Evolutionary conservation across 1,284 basidiomycete species (phyloP), one percentile per base, ranked within the genome.

Genomic region (Moesziomyces sp.): DNA sequence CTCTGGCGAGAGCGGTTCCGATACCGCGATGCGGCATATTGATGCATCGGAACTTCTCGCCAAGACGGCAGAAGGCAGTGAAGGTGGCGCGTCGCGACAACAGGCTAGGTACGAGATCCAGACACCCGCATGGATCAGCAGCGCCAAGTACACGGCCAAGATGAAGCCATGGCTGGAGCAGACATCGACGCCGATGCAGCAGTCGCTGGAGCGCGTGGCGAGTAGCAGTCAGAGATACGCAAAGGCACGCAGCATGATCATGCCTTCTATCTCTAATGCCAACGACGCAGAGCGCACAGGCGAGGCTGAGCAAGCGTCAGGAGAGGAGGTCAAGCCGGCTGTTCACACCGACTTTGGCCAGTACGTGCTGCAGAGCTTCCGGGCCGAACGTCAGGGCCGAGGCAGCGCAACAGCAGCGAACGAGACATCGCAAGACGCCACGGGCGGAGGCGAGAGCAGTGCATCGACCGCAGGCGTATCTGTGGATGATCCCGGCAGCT

Each of bases 121-220:
- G 30, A 67, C 58, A 8, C 64, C 70, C 1, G 11, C 52, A 3
- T 73, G 70, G 70, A 60, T 67, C 24, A 58, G 14, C 18, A 63
- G 48, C 30, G 52, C 63, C 24, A 58, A 52, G 23, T 73, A 67
- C 47, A 67, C 70, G 6, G 56, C 70, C 33, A 59, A 54, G 40
- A 51, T 73, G 56, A 61, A 60, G n/a, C 59, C 59, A 8, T 67
- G 64, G 64, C 45, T 73, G 21, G 64, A 73, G 38, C 28, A 55
- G 19, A 24, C 50, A n/a, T 46, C 50, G 2, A 51, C 57, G 13
- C 59, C 59, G 6, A 53, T 60, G 57, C 55, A 73, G 28, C 30
- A 42, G 46, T 51, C 60, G 42, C 43, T 63, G 3, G 44, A 57
- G 38, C 59, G 70, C 10, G 38, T 46, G 11, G 28, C 43, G 0